Conservation (phyloP, 495 filamentous ascomycete species). For the Neurospora sp. region DNA sequence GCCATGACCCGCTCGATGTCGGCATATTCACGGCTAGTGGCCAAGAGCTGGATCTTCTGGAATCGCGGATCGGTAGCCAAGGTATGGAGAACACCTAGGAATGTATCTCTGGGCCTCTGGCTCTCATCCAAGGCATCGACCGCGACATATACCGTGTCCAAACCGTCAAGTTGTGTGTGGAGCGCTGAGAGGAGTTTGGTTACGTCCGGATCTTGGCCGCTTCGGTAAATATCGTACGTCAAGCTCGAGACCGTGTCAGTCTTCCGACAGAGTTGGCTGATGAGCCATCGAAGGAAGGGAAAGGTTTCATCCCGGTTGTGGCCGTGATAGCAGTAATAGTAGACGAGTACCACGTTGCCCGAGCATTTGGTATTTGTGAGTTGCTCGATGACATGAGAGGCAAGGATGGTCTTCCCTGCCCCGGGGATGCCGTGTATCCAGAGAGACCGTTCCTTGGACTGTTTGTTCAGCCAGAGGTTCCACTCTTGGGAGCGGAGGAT, state of each 20-base stretch:
- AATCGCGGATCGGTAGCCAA: constrained; percentile 22
- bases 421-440: constrained; percentile 36
- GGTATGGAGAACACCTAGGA: constrained; percentile 12
- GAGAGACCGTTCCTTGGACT: constrained; percentile 12
- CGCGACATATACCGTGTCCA: constrained; percentile 16
- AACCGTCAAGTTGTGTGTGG: neutral
- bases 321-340: constrained; percentile 32
- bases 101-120: too few relatives aligned
- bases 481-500: constrained; percentile 10
- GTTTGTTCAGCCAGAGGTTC: constrained; percentile 11
- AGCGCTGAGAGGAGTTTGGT: constrained; percentile 4
- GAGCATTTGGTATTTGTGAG: constrained; percentile 11
- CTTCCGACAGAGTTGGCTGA: constrained; percentile 23
- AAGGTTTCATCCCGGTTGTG: constrained; percentile 24
- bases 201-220: neutral
- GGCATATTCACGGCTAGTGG: constrained; percentile 31
- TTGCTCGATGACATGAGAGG: constrained; percentile 22
- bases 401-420: constrained; percentile 31
- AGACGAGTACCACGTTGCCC: constrained; percentile 12
- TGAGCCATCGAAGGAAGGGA: constrained; percentile 18
- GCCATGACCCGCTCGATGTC: constrained; percentile 24
- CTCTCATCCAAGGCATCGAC: constrained; percentile 30
- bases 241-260: constrained; percentile 8
- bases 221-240: constrained; percentile 3
- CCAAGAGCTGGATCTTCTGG: constrained; percentile 25